phyloP scores from a whole-genome alignment of 2,329 filamentous ascomycete genomes.

The Knufia petricola region DNA sequence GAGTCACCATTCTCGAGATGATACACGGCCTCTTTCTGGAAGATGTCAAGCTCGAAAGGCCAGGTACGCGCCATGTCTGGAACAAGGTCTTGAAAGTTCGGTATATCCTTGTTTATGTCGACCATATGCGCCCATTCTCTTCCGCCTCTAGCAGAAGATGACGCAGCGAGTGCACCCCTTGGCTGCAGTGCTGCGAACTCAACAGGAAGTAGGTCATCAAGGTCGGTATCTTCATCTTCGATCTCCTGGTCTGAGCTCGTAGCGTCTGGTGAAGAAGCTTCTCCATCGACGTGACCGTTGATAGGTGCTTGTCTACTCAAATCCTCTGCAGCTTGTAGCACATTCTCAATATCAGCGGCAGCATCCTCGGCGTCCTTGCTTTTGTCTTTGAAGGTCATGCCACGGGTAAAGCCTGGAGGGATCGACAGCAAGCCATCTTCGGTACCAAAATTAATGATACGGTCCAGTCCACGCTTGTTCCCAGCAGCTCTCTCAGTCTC shows the following conservation, averaged over 20 bases:
- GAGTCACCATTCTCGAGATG: conserved; percentile 94
- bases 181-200: conserved; percentile 90
- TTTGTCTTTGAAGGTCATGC: conserved; percentile 61
- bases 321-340: conserved; percentile 39
- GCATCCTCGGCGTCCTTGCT: conserved; percentile 50
- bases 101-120: conserved; percentile 81
- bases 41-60: conserved; percentile 95
- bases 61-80: conserved; percentile 93
- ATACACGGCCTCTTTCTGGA: conserved; percentile 97
- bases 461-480: conserved; percentile 52
- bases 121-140: conserved; percentile 98
- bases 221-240: conserved; percentile 48
- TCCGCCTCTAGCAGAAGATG: conserved; percentile 62
- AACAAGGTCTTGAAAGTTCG: conserved; percentile 88
- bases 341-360: conserved; percentile 60
- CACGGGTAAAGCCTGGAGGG: conserved; percentile 71
- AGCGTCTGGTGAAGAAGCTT: conserved; percentile 11
- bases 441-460: conserved; percentile 71
- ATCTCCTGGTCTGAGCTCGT: conserved; percentile 24
- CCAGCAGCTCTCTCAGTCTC: conserved; percentile 34
- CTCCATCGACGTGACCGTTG: conserved; percentile 18
- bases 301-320: conserved; percentile 16
- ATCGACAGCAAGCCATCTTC: conserved; percentile 71
- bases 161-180: conserved; percentile 62
- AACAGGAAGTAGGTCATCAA: conserved; percentile 78